These are phyloP conservation scores for Ophiostoma sp. DNA, from an alignment of 2,329 filamentous ascomycete genomes.

Conservation along the genomic window DNA sequence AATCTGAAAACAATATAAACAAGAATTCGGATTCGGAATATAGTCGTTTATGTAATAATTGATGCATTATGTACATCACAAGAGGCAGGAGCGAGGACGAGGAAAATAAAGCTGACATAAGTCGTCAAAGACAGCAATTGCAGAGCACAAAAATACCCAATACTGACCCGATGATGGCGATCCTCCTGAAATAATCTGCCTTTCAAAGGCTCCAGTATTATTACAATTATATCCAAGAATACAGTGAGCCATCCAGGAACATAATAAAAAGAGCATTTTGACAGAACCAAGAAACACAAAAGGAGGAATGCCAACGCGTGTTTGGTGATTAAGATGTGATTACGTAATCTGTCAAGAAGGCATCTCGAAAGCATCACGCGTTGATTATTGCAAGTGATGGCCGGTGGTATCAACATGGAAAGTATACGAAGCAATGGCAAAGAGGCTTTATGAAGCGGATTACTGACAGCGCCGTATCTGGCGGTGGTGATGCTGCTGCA, in stretches of 20 bases:
- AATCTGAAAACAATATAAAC: no score
- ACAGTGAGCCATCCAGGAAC: neutral
- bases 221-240: neutral
- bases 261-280: neutral
- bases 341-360: neutral
- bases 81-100: neutral
- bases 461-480: neutral
- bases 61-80: neutral
- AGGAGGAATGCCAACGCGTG: neutral
- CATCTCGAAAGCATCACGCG: neutral
- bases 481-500: no score
- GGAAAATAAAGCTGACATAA: neutral
- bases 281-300: neutral
- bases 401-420: no score
- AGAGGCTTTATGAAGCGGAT: neutral
- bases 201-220: neutral
- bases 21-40: neutral
- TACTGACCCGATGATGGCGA: neutral
- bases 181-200: neutral
- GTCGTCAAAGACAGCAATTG: neutral
- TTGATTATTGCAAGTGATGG: neutral
- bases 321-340: neutral
- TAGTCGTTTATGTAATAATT: neutral
- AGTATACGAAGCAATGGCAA: no score
- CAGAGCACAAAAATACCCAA: neutral